Evolutionary conservation across 768 basidiomycete species (phyloP).

Genomic region (Kwoniella dejecticola): DNA sequence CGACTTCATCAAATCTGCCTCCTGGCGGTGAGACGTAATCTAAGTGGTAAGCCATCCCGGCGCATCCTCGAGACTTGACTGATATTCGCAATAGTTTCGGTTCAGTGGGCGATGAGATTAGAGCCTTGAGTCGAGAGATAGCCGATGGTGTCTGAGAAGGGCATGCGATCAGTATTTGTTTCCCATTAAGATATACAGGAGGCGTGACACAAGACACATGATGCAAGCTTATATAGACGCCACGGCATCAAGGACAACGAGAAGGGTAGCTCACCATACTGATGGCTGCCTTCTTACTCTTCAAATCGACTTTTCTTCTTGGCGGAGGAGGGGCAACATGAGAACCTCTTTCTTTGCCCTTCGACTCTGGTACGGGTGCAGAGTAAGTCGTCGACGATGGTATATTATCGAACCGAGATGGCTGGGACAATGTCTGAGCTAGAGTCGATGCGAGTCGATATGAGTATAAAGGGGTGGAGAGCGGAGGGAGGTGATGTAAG

Average conservation of each 20-base stretch:
- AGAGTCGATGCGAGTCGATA: conserved; percentile 13
- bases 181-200: too few relatives aligned
- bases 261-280: conserved; percentile 55
- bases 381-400: conserved; percentile 19
- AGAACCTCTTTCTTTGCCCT: not conserved
- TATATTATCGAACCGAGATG: conserved; percentile 25
- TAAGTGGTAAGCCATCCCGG: conserved; percentile 83
- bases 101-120: conserved; percentile 69
- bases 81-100: conserved; percentile 93
- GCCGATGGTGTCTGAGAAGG: conserved; percentile 73
- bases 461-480: not conserved
- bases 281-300: conserved; percentile 56
- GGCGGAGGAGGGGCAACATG: conserved; percentile 4
- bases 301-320: conserved; percentile 31
- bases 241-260: too few relatives aligned
- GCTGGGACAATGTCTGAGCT: conserved; percentile 7
- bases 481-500: conserved; percentile 11
- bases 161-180: not conserved
- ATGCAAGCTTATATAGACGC: too few relatives aligned
- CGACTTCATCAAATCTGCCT: conserved; percentile 91
- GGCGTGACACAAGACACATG: too few relatives aligned
- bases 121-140: conserved; percentile 68
- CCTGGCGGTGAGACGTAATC: conserved; percentile 77
- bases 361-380: conserved; percentile 2
- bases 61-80: conserved; percentile 96